Evolutionary conservation across 2,329 filamentous ascomycete genomes (phyloP), one percentile per base, ranked within the genome.

Genomic region (Fusarium staphyleae): DNA sequence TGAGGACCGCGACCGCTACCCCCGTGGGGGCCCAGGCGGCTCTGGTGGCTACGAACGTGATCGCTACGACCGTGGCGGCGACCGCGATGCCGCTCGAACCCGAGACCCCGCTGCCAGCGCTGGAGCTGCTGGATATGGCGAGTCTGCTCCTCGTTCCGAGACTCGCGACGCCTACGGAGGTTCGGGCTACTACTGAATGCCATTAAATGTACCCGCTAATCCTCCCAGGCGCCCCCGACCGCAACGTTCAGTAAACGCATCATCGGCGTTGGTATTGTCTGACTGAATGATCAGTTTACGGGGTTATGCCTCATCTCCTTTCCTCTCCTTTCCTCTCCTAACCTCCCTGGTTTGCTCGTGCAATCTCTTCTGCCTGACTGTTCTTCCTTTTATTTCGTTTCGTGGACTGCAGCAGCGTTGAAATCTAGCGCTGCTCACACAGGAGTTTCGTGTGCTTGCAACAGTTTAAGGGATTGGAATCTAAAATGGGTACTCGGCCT

Each of bases 1-100:
- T 52, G 77, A 81, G 14, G 78, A 81, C 40, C 74, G 76, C 34
- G 76, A 78, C 15, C 74, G 75, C 49, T 76, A 77, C n/a, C 62
- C 69, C 44, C 75, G 74, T 37, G 69, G 70, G 41, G 70, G 68
- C 14, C 55, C 59, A 22, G 74, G 77, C 55, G 77, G 77, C 37
- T 80, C 58, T 32, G 74, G 77, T 57, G 77, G 77, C 33, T 80
- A 81, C 54, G 81, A 81, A 13, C 74, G 75, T 43, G 76, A 78
- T 12, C 76, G 78, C 52, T 81, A 81, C 41, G 79, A 84, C 45
- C 78, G 79, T 45, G 72, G 68, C 45, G 69, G 68, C 44, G 75
- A 78, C 18, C 76, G 77, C 39, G 75, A 77, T 29, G 67, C 71
- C 48, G 64, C 71, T 34, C 75, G 76, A 50, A 66, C 74, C 26